A percentile compares a stretch with the other conserved stretches of the same genome.
These are phyloP conservation scores for Colletotrichum simmondsii DNA, from an alignment of 2,329 filamentous ascomycete genomes.

Conservation along the genomic window DNA sequence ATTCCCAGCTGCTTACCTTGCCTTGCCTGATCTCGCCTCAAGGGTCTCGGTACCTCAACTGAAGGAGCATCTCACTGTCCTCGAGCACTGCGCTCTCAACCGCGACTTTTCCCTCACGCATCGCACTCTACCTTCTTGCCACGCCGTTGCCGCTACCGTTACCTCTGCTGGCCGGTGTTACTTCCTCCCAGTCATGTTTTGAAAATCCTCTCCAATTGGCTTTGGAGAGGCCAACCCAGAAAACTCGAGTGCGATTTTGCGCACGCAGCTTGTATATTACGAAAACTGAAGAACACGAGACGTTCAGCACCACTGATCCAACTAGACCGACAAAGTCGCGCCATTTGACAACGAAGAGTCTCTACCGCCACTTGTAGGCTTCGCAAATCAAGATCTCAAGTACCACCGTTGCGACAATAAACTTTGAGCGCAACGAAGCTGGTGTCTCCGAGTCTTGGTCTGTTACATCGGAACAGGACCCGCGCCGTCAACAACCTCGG, in stretches of 20 bases:
- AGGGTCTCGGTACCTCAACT: conserved; percentile 7
- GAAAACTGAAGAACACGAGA: neutral
- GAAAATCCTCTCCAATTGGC: conserved; percentile 43
- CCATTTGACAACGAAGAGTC: neutral
- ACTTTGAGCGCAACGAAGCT: neutral
- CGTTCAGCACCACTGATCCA: conserved; percentile 1
- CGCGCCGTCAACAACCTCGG: neutral
- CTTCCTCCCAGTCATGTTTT: conserved; percentile 44
- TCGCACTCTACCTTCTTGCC: conserved; percentile 23
- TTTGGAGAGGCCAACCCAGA: conserved; percentile 41
- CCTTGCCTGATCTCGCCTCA: conserved; percentile 27
- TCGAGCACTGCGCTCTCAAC: conserved; percentile 13
- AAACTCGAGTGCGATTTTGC: conserved; percentile 20
- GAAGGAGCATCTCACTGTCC: conserved; percentile 6
- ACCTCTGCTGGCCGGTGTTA: conserved; percentile 17
- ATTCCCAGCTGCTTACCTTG: conserved; percentile 31
- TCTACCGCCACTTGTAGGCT: neutral
- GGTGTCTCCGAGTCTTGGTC: conserved; percentile 12
- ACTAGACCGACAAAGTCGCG: neutral
- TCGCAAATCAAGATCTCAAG: neutral
- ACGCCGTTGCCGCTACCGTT: conserved; percentile 31
- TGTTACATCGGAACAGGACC: conserved; percentile 16
- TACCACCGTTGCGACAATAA: neutral
- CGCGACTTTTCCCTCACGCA: conserved; percentile 12
- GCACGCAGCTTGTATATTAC: conserved; percentile 1